Base-by-base conservation (phyloP, 768 basidiomycete species). In the Tylopilus sp. region DNA sequence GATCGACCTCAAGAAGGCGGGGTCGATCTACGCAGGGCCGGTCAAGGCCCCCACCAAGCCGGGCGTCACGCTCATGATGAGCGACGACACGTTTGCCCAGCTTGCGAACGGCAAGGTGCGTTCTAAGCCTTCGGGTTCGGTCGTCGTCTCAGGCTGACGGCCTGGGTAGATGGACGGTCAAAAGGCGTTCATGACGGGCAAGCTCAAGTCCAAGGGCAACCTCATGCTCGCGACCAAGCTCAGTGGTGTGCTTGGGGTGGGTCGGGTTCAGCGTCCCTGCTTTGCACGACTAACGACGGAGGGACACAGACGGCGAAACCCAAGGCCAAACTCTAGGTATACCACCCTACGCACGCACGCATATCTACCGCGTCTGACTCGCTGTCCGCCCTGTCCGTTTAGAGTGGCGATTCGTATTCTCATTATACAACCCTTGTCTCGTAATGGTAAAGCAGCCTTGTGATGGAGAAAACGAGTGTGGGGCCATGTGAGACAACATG, bases 141-240 rank as follows among this genome's bases (percentile, higher is more conserved):
- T 24, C 17, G 5, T 4, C 3, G 45, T 3, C 26, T 9, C 22
- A 10, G 29, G 36, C 45, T 41, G 24, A 40, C 40, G 10, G 3
- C 34, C 17, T 42, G 45, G 26, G 9, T 56, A 92, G 87, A 75
- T 88, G 41, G 92, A 89, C 62, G 93, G 91, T 19, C 94, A 97
- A 72, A 94, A 93, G 67, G 93, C 93, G 21, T 97, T 94, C 76
- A 92, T 98, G 89, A 90, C 89, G 8, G 94, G 94, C 26, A 89
- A 90, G 66, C 81, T 97, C 45, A 96, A 95, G 81, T 87, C 89
- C 16, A 87, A 81, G 68, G 92, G 92, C 50, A 94, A 93, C 73
- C 84, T 94, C 71, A 93, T 95, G 91, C 81, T 95, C 56, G 92
- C 89, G 1, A 95, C 92, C 24, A 98, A 96, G 71, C 87, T 97